Evolutionary conservation across 1,139 yeast genomes (phyloP), one percentile per base, ranked within the genome.

Genomic region (Kazachstania sp.): DNA sequence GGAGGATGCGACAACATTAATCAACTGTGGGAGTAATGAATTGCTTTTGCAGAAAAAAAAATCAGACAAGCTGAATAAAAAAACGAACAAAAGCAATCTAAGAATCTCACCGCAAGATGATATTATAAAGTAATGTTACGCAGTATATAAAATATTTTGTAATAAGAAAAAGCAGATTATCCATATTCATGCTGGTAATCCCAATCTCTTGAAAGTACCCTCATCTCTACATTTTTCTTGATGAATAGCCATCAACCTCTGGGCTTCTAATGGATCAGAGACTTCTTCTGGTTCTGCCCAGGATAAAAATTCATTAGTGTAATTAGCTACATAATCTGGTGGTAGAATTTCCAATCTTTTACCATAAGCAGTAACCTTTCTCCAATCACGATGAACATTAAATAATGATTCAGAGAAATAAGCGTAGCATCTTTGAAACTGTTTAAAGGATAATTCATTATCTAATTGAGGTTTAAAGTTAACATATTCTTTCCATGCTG

Each of bases 391-490:
- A 19, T 41, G 44, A 18, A 41, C 44, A 34, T 41, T 41, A 23
- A 31, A 41, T 18, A 41, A 19, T 2, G 39, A 35, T 18, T 44
- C 35, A 26, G 79, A 74, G 56, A 77, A 70, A 66, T 76, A 77
- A 37, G 81, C 80, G 60, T 66, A 77, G 49, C 79, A 74, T 63
- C 81, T 71, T 59, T 73, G 74, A 59, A 72, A 77, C 64, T 71
- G 74, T 60, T 73, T 75, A 49, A 58, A 63, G 58, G 72, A 69
- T 61, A 74, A 66, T 28, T 60, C 66, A 34, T 69, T 61, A 54
- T 66, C 63, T 72, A 77, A 68, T 50, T 68, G 70, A 11, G 80
- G 78, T 60, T 75, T 75, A 64, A 75, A 70, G 51, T 71, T 72
- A 46, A 67, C 54, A 60, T 72, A 76, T 48, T 71, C 77, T 13